Base-by-base conservation (phyloP, 768 basidiomycete species). In the Boletus sp. region DNA sequence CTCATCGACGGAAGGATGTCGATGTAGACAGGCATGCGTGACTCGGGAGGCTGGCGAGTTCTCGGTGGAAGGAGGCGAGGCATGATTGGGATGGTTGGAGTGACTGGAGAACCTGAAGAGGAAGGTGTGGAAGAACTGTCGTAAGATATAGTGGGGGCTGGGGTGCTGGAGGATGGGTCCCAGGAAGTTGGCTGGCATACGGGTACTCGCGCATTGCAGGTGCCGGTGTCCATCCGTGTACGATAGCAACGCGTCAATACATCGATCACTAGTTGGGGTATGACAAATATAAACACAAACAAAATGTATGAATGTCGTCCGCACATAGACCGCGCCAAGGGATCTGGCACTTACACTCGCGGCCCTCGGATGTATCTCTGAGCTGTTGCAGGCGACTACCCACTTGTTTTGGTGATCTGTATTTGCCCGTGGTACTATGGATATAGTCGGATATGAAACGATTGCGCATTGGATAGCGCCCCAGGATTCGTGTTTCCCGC, bases 381-480 rank as follows among this genome's bases (percentile, higher is more conserved):
- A 90, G 79, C 64, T 90, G 88, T 65, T 90, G 88, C 32, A 90
- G 74, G 51, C 88, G 85, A 64, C 85, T 88, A 53, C 88, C 88
- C 44, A 90, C 88, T 70, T 90, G 88, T 67, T 90, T 90, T 23
- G 88, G 81, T 8, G 85, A 85, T 55, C 88, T 79, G 56, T 78
- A 75, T 67, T 85, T 83, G 23, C 88, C 86, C 0, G 88, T 90
- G 57, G 78, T 79, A 34, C 76, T 75, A 64, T 75, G 82, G 65
- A 90, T 89, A 71, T 86, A 84, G 59, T 90, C 85, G 48, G 88
- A 87, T 57, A 90, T 87, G 70, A 89, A 90, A 44, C 84, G 79
- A 70, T 90, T 90, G 53, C 88, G 78, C 78, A 87, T 82, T 35
- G 88, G 88, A 64, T 86, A 89, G 47, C 88, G 80, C 23, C 87